A percentile compares a stretch with the other conserved stretches of the same genome.
These are phyloP conservation scores for Penicillium polonicum DNA, from an alignment of 2,329 filamentous ascomycete genomes.

Conservation along the genomic window DNA sequence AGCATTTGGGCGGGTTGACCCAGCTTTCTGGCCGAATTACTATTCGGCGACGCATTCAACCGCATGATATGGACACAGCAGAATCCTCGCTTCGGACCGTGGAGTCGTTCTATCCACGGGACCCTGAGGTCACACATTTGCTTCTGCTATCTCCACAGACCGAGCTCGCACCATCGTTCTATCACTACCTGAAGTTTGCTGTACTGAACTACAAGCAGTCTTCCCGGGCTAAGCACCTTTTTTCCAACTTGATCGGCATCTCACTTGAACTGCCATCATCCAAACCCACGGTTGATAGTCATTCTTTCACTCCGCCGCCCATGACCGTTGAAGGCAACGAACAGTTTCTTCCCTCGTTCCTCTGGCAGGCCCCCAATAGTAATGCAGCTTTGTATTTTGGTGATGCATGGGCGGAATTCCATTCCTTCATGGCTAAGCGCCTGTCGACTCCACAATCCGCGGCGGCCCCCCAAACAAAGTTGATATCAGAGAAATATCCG, in stretches of 20 bases:
- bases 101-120: constrained; percentile 81
- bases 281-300: constrained; percentile 56
- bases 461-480: constrained; percentile 44
- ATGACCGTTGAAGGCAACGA: constrained; percentile 24
- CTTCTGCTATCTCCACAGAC: constrained; percentile 80
- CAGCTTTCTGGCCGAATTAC: constrained; percentile 54
- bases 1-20: constrained; percentile 67
- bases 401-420: constrained; percentile 81
- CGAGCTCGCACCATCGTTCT: constrained; percentile 78
- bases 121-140: constrained; percentile 66
- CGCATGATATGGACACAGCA: constrained; percentile 59
- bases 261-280: constrained; percentile 70
- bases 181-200: constrained; percentile 78
- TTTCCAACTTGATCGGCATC: constrained; percentile 68
- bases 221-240: constrained; percentile 42
- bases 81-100: constrained; percentile 73
- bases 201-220: constrained; percentile 78
- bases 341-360: constrained; percentile 58
- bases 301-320: constrained; percentile 48
- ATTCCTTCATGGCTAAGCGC: constrained; percentile 70
- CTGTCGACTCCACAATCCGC: constrained; percentile 41
- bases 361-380: constrained; percentile 82
- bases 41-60: constrained; percentile 70
- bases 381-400: constrained; percentile 81
- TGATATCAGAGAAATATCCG: constrained; percentile 67